phyloP scores from a whole-genome alignment of 306 rosid genomes.

The Prunus salicina region DNA sequence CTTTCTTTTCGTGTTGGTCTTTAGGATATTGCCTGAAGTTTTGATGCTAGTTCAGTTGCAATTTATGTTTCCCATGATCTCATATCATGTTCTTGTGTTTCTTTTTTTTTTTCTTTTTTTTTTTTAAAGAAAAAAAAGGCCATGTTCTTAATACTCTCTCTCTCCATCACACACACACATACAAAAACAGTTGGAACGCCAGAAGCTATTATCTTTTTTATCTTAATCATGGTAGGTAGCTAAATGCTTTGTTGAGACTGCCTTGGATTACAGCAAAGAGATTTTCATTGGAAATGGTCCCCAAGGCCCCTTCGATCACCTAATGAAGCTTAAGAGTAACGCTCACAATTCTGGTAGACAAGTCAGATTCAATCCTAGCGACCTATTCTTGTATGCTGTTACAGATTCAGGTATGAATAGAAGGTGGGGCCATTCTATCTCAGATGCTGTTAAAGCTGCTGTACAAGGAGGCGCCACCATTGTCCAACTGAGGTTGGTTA shows the following conservation, averaged over 20 bases:
- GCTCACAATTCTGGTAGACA: conserved; percentile 36
- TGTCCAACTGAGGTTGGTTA: conserved; percentile 77
- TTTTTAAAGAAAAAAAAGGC: neutral
- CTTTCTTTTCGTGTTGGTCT: neutral
- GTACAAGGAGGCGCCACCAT: conserved; percentile 92
- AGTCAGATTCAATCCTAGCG: conserved; percentile 57
- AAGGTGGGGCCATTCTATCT: conserved; percentile 80
- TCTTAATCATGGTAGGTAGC: conserved; percentile 56
- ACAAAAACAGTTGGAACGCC: neutral
- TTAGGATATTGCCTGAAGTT: conserved; percentile 1
- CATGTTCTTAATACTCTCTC: neutral
- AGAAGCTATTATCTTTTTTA: conserved; percentile 8
- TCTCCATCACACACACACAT: neutral
- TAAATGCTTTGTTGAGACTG: conserved; percentile 56
- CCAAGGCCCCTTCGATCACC: conserved; percentile 90
- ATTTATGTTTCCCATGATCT: neutral
- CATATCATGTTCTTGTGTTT: neutral
- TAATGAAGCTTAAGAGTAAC: conserved; percentile 50
- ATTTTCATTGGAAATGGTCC: conserved; percentile 75
- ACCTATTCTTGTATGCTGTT: conserved; percentile 78
- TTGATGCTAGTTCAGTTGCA: neutral
- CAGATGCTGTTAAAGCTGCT: conserved; percentile 88
- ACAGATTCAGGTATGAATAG: conserved; percentile 83
- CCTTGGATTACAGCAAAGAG: conserved; percentile 77
- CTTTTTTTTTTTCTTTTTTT: neutral